A percentile compares a stretch with the other conserved stretches of the same genome.
Conservation (phyloP, 78 protist species). For the Cavenderia fasciculata region DNA sequence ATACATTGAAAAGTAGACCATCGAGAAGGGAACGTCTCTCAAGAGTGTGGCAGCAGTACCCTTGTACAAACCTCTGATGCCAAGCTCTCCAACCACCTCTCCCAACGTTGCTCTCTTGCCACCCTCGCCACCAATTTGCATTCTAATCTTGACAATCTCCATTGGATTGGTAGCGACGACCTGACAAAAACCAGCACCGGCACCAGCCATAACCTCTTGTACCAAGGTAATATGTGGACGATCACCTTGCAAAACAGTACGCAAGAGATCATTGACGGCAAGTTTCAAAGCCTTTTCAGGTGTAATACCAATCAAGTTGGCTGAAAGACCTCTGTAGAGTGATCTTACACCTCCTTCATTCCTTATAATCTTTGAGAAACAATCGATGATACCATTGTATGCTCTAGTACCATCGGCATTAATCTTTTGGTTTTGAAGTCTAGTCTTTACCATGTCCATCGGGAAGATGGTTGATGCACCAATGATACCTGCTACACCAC, state of each 20-base stretch:
- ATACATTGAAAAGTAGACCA: slow-evolving; percentile 87
- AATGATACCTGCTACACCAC: slow-evolving; percentile 84
- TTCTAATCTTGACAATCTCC: slow-evolving; percentile 70
- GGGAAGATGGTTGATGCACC: slow-evolving; percentile 84
- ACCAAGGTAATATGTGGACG: slow-evolving; percentile 1
- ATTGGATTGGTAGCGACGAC: slow-evolving; percentile 89
- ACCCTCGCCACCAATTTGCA: slow-evolving; percentile 46
- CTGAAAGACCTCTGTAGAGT: slow-evolving; percentile 63
- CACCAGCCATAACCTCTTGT: slow-evolving; percentile 86
- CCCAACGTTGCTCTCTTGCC: slow-evolving; percentile 36
- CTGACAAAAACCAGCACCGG: slow-evolving; percentile 84
- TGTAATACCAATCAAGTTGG: slow-evolving; percentile 83
- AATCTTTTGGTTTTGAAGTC: slow-evolving; percentile 80
- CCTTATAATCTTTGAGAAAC: slow-evolving; percentile 70
- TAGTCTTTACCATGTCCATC: slow-evolving; percentile 86
- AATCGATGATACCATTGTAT: slow-evolving; percentile 61
- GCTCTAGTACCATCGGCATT: slow-evolving; percentile 13
- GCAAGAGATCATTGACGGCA: slow-evolving; percentile 80
- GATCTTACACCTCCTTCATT: slow-evolving; percentile 63
- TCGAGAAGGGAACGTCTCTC: slow-evolving; percentile 89
- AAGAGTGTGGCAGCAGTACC: slow-evolving; percentile 85
- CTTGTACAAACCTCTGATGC: slow-evolving; percentile 83
- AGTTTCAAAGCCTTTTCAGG: slow-evolving; percentile 90
- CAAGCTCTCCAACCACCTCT: slow-evolving; percentile 73
- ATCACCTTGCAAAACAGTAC: slow-evolving; percentile 54